A percentile compares a stretch with the other conserved stretches of the same genome.
Evolutionary conservation across 108 stramenopile species (phyloP).

Genomic region (Cyclotella atomus): DNA sequence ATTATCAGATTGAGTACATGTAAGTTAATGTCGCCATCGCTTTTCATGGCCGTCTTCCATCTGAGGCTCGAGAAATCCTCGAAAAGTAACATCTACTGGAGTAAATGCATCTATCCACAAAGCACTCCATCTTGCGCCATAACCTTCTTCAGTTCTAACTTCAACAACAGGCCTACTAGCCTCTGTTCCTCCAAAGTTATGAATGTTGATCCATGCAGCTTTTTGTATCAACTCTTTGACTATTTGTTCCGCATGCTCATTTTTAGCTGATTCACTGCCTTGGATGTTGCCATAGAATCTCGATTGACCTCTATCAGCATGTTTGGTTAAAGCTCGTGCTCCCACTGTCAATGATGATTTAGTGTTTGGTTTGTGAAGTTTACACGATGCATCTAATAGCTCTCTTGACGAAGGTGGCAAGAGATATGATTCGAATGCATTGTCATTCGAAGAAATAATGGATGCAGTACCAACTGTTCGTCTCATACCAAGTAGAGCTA

Average conservation of each 20-base stretch:
- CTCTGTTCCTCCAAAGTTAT: slow-evolving; percentile 45
- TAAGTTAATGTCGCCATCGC: slow-evolving; percentile 49
- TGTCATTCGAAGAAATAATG: too few relatives aligned
- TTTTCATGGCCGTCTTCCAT: slow-evolving; percentile 51
- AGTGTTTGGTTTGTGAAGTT: slow-evolving; percentile 19
- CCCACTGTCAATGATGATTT: slow-evolving; percentile 46
- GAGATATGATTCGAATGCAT: not conserved
- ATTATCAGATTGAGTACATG: too few relatives aligned
- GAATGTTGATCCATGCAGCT: slow-evolving; percentile 54
- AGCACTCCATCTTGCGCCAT: slow-evolving; percentile 54
- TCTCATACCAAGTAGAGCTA: slow-evolving; percentile 21
- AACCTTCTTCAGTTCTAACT: slow-evolving; percentile 32
- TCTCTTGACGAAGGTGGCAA: slow-evolving; percentile 16
- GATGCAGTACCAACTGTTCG: slow-evolving; percentile 25
- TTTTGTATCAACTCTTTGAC: slow-evolving; percentile 27
- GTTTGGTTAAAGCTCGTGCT: slow-evolving; percentile 50
- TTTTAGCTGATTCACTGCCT: slow-evolving; percentile 36
- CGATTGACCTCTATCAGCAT: slow-evolving; percentile 50
- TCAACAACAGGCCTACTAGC: slow-evolving; percentile 23
- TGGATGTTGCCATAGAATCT: slow-evolving; percentile 45
- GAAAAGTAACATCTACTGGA: slow-evolving; percentile 25
- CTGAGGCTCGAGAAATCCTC: slow-evolving; percentile 56
- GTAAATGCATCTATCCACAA: slow-evolving; percentile 18
- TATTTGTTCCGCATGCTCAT: slow-evolving; percentile 22
- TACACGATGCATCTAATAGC: slow-evolving; percentile 24